Conservation (phyloP, 352 stramenopile species). For the Globisporangium echinulatum region DNA sequence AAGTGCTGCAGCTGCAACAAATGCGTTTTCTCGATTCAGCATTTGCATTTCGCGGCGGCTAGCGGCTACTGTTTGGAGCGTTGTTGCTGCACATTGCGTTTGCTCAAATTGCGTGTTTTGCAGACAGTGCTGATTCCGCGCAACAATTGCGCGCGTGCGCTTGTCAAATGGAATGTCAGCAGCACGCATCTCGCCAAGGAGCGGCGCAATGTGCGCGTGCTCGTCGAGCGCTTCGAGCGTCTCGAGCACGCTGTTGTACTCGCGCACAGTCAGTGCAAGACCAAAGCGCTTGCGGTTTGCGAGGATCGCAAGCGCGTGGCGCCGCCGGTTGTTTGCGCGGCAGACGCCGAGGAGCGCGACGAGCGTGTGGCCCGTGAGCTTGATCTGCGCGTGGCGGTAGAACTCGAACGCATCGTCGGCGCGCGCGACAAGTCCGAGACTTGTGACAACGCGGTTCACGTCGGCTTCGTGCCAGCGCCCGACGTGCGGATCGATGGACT, state of each 20-base stretch:
- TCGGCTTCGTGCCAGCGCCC: slow-evolving; percentile 37
- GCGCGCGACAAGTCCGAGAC: slow-evolving; percentile 27
- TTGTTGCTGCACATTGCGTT: not conserved
- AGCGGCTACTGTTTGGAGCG: not conserved
- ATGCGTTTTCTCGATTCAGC: slow-evolving; percentile 5
- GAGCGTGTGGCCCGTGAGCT: slow-evolving; percentile 37
- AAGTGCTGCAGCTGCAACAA: slow-evolving; percentile 6
- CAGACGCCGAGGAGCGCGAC: slow-evolving; percentile 45
- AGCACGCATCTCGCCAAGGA: slow-evolving; percentile 41
- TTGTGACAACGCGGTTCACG: slow-evolving; percentile 46
- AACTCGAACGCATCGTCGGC: slow-evolving; percentile 55
- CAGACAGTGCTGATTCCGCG: slow-evolving; percentile 29
- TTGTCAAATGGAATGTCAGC: slow-evolving; percentile 20
- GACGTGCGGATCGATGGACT: slow-evolving; percentile 20
- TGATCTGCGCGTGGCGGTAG: slow-evolving; percentile 34
- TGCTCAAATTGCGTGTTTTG: slow-evolving; percentile 17
- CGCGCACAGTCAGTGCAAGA: slow-evolving; percentile 26
- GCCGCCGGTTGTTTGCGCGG: slow-evolving; percentile 22
- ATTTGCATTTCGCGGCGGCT: slow-evolving; percentile 6
- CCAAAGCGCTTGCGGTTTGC: slow-evolving; percentile 50
- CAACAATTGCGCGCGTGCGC: slow-evolving; percentile 22
- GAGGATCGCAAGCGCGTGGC: slow-evolving; percentile 44
- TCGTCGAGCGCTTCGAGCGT: slow-evolving; percentile 32
- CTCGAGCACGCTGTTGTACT: slow-evolving; percentile 41
- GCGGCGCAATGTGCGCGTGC: slow-evolving; percentile 21